Conservation (phyloP, 2,329 filamentous ascomycete genomes). For the Microthyrium microscopicum region DNA sequence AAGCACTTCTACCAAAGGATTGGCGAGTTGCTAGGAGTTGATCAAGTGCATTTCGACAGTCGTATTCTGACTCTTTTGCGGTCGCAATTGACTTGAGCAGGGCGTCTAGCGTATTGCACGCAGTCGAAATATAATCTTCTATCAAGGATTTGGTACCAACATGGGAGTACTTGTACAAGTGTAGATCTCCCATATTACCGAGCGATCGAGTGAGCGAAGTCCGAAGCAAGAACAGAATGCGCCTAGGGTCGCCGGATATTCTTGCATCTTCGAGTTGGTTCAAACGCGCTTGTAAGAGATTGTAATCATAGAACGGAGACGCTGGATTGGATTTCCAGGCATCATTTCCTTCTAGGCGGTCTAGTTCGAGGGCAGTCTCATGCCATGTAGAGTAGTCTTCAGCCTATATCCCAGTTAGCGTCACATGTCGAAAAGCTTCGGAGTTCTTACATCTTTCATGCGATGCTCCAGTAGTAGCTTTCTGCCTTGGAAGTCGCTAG, state of each 20-base stretch:
- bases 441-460: conserved; percentile 2
- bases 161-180: conserved; percentile 70
- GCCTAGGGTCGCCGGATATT: conserved; percentile 50
- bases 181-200: conserved; percentile 69
- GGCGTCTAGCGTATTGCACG: conserved; percentile 54
- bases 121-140: conserved; percentile 71
- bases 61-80: conserved; percentile 28
- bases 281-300: conserved; percentile 52
- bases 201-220: conserved; percentile 67
- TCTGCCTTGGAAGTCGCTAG: not conserved
- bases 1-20: conserved; percentile 68
- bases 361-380: conserved; percentile 57
- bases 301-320: conserved; percentile 54
- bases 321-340: conserved; percentile 58
- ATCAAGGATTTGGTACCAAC: conserved; percentile 77
- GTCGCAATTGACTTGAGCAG: conserved; percentile 39
- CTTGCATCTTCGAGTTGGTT: conserved; percentile 59
- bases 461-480: not conserved
- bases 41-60: conserved; percentile 46
- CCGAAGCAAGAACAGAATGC: conserved; percentile 67
- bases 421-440: conserved; percentile 1
- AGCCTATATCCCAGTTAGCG: conserved; percentile 5
- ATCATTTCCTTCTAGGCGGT: conserved; percentile 64
- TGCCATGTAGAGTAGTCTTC: conserved; percentile 47
- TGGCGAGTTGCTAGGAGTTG: conserved; percentile 56